These are phyloP conservation scores for Schizothecium vesticola DNA, from an alignment of 495 filamentous ascomycete species.

Conservation along the genomic window DNA sequence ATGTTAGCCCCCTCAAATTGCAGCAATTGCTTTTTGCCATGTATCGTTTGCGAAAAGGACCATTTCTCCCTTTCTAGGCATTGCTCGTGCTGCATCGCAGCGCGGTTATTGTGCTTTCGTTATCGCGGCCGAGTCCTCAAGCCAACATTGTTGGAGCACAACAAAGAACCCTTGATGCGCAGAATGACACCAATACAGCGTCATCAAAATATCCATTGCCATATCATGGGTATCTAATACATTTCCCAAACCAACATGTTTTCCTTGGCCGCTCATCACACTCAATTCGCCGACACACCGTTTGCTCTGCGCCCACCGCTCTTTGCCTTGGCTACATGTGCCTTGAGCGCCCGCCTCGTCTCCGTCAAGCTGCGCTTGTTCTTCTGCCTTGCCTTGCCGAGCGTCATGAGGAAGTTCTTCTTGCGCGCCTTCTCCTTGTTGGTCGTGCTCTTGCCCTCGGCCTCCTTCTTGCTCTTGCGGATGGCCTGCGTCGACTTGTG, in stretches of 20 bases:
- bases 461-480: slow-evolving; percentile 75
- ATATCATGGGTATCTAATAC: background rate
- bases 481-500: slow-evolving; percentile 77
- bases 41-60: background rate
- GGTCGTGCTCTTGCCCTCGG: slow-evolving; percentile 87
- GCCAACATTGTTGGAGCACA: background rate
- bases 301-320: slow-evolving; percentile 80
- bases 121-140: background rate
- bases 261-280: background rate
- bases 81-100: background rate
- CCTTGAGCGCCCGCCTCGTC: slow-evolving; percentile 69
- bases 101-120: too few relatives aligned
- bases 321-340: slow-evolving; percentile 77
- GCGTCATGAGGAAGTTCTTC: slow-evolving; percentile 98
- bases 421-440: slow-evolving; percentile 94
- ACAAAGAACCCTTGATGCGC: background rate
- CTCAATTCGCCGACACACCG: slow-evolving; percentile 12
- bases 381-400: slow-evolving; percentile 89
- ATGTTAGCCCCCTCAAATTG: background rate
- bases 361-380: slow-evolving; percentile 87
- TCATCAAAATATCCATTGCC: background rate
- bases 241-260: background rate
- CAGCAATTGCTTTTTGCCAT: background rate
- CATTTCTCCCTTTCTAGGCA: too few relatives aligned
- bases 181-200: background rate